Conservation (phyloP, 371 early-diverging fungal species). For the Capillidium heterosporum region DNA sequence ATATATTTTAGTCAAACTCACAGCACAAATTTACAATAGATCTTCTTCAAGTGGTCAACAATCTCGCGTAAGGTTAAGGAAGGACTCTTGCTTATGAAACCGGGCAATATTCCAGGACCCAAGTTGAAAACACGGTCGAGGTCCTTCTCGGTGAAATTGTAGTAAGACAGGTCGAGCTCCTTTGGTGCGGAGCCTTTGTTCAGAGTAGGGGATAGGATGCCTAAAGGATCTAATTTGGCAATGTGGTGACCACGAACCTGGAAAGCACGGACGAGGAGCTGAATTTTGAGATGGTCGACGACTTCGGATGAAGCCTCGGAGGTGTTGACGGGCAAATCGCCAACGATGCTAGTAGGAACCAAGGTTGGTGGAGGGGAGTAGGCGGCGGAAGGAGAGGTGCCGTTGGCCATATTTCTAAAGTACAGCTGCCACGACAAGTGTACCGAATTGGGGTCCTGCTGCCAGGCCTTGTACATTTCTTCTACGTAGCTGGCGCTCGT, state of each 20-base stretch:
- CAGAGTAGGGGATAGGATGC: conserved; percentile 46
- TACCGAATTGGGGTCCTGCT: conserved; percentile 74
- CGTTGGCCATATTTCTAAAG: conserved; percentile 73
- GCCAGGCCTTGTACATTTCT: conserved; percentile 90
- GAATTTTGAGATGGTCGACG: conserved; percentile 93
- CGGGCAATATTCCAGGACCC: conserved; percentile 88
- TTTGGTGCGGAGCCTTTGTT: conserved; percentile 34
- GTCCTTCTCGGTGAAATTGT: conserved; percentile 86
- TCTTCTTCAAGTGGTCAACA: conserved; percentile 52
- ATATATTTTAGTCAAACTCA: background rate
- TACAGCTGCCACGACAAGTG: conserved; percentile 94
- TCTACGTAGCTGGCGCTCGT: conserved; percentile 74
- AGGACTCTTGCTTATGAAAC: conserved; percentile 40
- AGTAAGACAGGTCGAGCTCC: conserved; percentile 72
- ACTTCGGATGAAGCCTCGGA: conserved; percentile 32
- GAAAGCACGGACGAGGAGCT: conserved; percentile 91
- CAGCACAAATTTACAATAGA: conserved; percentile 52
- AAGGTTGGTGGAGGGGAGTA: conserved; percentile 65
- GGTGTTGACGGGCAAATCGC: conserved; percentile 9
- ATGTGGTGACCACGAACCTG: conserved; percentile 93
- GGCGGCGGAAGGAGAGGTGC: conserved; percentile 47
- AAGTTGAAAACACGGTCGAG: conserved; percentile 76
- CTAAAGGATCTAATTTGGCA: conserved; percentile 85
- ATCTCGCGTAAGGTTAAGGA: conserved; percentile 79
- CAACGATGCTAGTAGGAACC: conserved; percentile 14